Evolutionary conservation across 495 filamentous ascomycete genomes (phyloP).

Genomic region (Talaromyces thailandensis): DNA sequence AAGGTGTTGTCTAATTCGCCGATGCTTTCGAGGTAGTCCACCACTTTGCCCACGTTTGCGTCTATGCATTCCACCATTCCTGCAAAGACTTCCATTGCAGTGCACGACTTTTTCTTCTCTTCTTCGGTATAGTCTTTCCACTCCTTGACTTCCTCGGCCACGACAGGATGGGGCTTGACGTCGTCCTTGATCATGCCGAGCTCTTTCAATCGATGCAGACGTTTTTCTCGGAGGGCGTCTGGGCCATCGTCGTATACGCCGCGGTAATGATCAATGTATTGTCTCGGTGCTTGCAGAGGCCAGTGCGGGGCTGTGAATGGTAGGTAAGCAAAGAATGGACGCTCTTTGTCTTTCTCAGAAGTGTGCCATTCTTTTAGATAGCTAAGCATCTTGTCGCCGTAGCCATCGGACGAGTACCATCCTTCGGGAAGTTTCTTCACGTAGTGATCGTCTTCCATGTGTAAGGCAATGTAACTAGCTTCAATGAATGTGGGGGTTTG

Average conservation of each 20-base stretch:
- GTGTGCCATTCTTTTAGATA: conserved; percentile 24
- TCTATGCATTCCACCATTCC: conserved; percentile 47
- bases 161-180: conserved; percentile 22
- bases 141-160: conserved; percentile 6
- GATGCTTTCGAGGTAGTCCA: conserved; percentile 33
- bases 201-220: conserved; percentile 23
- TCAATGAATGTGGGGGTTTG: conserved; percentile 19
- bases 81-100: conserved; percentile 44
- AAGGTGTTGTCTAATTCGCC: conserved; percentile 47
- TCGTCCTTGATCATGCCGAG: conserved; percentile 26
- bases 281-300: conserved; percentile 25
- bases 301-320: conserved; percentile 35
- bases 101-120: conserved; percentile 27
- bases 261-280: conserved; percentile 13
- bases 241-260: conserved; percentile 33
- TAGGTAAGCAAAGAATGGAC: conserved; percentile 31
- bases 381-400: conserved; percentile 23
- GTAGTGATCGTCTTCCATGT: conserved; percentile 35
- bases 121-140: conserved; percentile 34
- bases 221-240: conserved; percentile 22
- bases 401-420: conserved; percentile 27
- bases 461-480: conserved; percentile 28
- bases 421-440: conserved; percentile 26
- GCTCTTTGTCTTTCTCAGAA: conserved; percentile 20
- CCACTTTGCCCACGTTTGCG: conserved; percentile 37